Conservation (phyloP, 306 rosid genomes). For the Cajanus cajan region DNA sequence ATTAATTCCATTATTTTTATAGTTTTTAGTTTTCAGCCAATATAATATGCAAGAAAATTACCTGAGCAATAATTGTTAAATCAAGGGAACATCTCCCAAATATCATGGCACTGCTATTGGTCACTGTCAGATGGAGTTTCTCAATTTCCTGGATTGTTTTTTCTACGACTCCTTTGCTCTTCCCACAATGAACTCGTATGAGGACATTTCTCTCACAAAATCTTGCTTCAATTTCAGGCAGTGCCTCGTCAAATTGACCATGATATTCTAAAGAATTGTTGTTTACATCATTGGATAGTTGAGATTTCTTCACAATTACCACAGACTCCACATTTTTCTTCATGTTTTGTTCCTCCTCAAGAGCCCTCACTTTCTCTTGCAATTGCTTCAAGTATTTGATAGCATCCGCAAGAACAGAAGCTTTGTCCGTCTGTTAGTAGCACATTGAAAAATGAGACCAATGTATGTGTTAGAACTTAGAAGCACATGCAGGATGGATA, state of each 20-base stretch:
- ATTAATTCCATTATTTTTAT: neutral
- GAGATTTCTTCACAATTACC: conserved; percentile 68
- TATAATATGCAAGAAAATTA: conserved; percentile 10
- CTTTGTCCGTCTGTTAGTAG: conserved; percentile 78
- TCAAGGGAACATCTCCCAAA: conserved; percentile 77
- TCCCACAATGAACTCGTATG: conserved; percentile 86
- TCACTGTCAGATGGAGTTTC: conserved; percentile 61
- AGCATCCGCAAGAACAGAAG: conserved; percentile 92
- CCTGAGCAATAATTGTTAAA: conserved; percentile 81
- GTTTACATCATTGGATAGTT: conserved; percentile 39
- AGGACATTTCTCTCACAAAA: conserved; percentile 73
- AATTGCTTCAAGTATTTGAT: conserved; percentile 77
- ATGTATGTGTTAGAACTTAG: neutral
- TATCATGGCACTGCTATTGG: conserved; percentile 64
- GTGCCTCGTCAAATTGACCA: conserved; percentile 37
- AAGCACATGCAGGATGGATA: neutral
- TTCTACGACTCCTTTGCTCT: conserved; percentile 61
- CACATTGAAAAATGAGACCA: conserved; percentile 3
- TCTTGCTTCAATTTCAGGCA: conserved; percentile 88
- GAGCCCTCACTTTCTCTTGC: conserved; percentile 67
- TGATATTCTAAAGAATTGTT: conserved; percentile 33
- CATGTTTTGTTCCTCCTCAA: conserved; percentile 73
- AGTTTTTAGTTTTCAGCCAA: neutral
- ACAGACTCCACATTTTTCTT: conserved; percentile 64
- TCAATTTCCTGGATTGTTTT: conserved; percentile 59